These are phyloP conservation scores for Fusarium sp. DNA, from an alignment of 2,329 filamentous ascomycete species.

Conservation along the genomic window DNA sequence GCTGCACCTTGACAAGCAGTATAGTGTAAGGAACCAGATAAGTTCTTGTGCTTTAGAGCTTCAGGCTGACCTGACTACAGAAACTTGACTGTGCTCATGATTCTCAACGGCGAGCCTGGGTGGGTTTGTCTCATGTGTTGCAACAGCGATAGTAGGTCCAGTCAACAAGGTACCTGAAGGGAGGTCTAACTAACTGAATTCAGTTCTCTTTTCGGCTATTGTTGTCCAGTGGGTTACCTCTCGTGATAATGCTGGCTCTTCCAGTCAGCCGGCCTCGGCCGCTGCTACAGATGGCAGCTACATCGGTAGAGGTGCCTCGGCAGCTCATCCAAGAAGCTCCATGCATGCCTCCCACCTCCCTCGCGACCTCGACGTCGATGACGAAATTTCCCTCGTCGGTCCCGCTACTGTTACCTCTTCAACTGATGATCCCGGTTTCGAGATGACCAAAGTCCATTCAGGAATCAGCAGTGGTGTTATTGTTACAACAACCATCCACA, in stretches of 20 bases:
- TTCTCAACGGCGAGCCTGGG: constrained; percentile 70
- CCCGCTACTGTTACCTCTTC: constrained; percentile 38
- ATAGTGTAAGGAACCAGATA: constrained; percentile 61
- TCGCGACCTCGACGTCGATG: constrained; percentile 45
- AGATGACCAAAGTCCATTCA: constrained; percentile 38
- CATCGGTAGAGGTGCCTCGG: constrained; percentile 19
- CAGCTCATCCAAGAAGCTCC: constrained; percentile 9
- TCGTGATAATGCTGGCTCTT: constrained; percentile 58
- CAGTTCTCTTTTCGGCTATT: constrained; percentile 71
- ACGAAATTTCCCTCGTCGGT: constrained; percentile 48
- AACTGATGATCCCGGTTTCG: constrained; percentile 34
- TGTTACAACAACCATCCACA: constrained; percentile 56
- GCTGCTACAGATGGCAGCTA: constrained; percentile 27
- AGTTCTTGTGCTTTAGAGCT: background rate
- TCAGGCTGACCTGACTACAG: constrained; percentile 51
- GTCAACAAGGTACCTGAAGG: background rate
- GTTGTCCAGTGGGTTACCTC: constrained; percentile 73
- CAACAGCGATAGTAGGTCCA: constrained; percentile 69
- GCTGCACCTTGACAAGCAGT: constrained; percentile 69
- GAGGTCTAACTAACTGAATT: background rate
- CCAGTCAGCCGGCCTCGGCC: constrained; percentile 38
- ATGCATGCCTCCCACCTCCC: constrained; percentile 26
- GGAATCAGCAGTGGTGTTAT: constrained; percentile 48
- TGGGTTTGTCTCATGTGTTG: constrained; percentile 77
- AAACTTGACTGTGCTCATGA: constrained; percentile 71